Percentiles rank a stretch among this genome's conserved stretches.
phyloP scores from a whole-genome alignment of 257 asterid species.

The Salvia splendens region DNA sequence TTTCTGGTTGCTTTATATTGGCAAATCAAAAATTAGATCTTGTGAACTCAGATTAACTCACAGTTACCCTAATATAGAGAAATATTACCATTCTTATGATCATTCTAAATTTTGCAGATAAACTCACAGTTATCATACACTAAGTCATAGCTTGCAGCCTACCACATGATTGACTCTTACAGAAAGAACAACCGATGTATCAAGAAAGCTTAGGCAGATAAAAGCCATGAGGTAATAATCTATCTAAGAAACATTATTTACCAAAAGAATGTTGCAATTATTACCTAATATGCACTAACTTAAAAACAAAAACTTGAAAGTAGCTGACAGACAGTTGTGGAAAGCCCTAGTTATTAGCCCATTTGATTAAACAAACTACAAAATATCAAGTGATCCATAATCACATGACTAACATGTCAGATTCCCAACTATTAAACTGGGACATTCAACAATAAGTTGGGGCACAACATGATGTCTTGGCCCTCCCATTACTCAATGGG shows the following conservation, averaged over 20 bases:
- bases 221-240: conserved; percentile 2
- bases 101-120: background rate
- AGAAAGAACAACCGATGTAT: conserved; percentile 2
- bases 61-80: background rate
- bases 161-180: background rate
- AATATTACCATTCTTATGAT: background rate
- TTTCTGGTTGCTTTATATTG: background rate
- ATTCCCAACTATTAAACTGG: conserved; percentile 29
- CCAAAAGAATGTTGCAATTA: conserved; percentile 15
- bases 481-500: background rate
- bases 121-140: too few species aligned
- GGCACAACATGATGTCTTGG: conserved; percentile 20
- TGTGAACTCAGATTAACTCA: too few species aligned
- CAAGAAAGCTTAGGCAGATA: conserved; percentile 1
- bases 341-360: conserved; percentile 35
- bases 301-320: conserved; percentile 25
- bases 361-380: conserved; percentile 34
- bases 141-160: conserved; percentile 1
- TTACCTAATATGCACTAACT: conserved; percentile 13
- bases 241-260: conserved; percentile 11
- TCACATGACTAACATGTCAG: conserved; percentile 52
- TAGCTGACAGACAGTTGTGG: conserved; percentile 31
- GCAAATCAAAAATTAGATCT: background rate
- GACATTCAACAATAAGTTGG: conserved; percentile 36
- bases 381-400: conserved; percentile 28